Percentiles rank a stretch among this genome's conserved stretches.
Evolutionary conservation across 2,329 filamentous ascomycete species (phyloP).

Genomic region (Apiospora aurea): DNA sequence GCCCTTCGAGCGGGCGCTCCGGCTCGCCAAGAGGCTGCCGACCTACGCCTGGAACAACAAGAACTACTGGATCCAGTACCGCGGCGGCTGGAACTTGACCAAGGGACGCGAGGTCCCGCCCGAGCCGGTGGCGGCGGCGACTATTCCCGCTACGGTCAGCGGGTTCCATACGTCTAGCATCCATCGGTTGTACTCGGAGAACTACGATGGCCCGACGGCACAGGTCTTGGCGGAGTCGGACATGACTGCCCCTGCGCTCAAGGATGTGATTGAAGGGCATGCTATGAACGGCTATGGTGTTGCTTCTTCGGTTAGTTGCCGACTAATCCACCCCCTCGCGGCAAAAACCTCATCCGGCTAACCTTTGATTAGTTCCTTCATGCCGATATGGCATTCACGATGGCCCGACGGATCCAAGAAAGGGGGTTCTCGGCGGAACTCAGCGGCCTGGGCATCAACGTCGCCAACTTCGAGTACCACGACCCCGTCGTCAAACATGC

Average conservation of each 20-base stretch:
- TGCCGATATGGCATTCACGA: constrained; percentile 70
- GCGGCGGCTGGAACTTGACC: constrained; percentile 74
- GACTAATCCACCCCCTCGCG: not conserved
- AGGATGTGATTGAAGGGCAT: constrained; percentile 41
- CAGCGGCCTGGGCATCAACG: constrained; percentile 45
- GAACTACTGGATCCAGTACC: constrained; percentile 71
- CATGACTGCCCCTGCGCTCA: not conserved
- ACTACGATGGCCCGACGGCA: constrained; percentile 30
- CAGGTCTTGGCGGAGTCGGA: constrained; percentile 33
- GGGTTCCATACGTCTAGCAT: not conserved
- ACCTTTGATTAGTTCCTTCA: constrained; percentile 51
- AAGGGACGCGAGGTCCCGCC: constrained; percentile 50
- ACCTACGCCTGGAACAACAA: constrained; percentile 77
- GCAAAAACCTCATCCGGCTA: not conserved
- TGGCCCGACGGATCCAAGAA: constrained; percentile 65
- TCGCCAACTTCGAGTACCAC: constrained; percentile 43
- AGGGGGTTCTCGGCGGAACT: constrained; percentile 52
- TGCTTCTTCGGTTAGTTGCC: constrained; percentile 38
- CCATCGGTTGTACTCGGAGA: not conserved
- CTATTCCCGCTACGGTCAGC: not conserved
- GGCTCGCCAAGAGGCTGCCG: constrained; percentile 65
- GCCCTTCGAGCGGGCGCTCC: constrained; percentile 47
- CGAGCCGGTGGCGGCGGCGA: not conserved
- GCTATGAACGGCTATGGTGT: constrained; percentile 51
- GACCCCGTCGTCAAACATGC: constrained; percentile 41